These are phyloP conservation scores for Rhynchosporium graminicola DNA, from an alignment of 2,329 filamentous ascomycete species.

Conservation along the genomic window DNA sequence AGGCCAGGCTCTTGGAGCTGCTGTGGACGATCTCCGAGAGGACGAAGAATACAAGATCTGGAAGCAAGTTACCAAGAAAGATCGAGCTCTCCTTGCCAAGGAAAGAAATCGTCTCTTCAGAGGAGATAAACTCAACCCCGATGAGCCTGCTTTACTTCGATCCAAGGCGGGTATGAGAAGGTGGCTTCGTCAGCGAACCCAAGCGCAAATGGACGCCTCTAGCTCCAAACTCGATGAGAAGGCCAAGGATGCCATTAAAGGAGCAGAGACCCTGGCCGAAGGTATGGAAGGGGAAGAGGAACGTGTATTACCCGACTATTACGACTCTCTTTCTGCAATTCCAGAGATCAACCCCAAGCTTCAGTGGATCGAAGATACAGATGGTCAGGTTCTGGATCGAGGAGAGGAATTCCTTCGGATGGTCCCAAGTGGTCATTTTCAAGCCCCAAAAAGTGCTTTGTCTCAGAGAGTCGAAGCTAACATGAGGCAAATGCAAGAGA, in stretches of 20 bases:
- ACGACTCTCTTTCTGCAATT: constrained; percentile 81
- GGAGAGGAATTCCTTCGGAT: constrained; percentile 81
- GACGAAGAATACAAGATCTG: constrained; percentile 97
- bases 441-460: constrained; percentile 71
- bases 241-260: constrained; percentile 50
- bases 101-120: constrained; percentile 86
- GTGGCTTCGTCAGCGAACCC: constrained; percentile 77
- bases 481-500: constrained; percentile 94
- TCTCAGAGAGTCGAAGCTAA: constrained; percentile 84
- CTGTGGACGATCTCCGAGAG: constrained; percentile 74
- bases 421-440: constrained; percentile 74
- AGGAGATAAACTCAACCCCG: constrained; percentile 78
- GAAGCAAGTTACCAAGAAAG: constrained; percentile 98
- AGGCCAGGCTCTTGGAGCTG: constrained; percentile 63
- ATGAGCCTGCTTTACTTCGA: constrained; percentile 84
- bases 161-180: constrained; percentile 87
- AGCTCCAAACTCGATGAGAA: constrained; percentile 47
- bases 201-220: constrained; percentile 55
- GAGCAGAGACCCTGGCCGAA: constrained; percentile 81
- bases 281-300: constrained; percentile 87
- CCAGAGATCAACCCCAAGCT: constrained; percentile 79
- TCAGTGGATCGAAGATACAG: constrained; percentile 85
- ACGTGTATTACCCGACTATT: constrained; percentile 87
- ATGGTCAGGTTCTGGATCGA: constrained; percentile 86
- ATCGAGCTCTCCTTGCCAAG: constrained; percentile 81